phyloP scores from a whole-genome alignment of 2,329 filamentous ascomycete species.

The Thelonectria rubi region DNA sequence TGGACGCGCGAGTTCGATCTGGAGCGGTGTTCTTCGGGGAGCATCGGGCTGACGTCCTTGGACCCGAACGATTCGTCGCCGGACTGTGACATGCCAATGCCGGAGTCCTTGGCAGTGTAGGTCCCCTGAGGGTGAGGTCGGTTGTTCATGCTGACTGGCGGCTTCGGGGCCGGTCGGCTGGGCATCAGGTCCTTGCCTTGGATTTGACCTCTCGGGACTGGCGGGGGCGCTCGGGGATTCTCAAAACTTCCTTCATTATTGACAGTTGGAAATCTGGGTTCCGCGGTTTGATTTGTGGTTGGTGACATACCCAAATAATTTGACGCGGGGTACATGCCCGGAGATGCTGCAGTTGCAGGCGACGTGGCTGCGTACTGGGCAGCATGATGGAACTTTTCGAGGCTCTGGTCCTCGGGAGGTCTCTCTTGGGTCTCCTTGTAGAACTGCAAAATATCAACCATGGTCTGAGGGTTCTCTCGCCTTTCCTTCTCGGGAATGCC shows the following conservation, averaged over 20 bases:
- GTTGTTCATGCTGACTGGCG: slow-evolving; percentile 72
- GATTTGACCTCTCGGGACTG: slow-evolving; percentile 71
- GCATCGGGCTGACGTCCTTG: slow-evolving; percentile 67
- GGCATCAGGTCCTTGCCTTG: slow-evolving; percentile 71
- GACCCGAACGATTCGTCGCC: slow-evolving; percentile 64
- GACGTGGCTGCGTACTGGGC: slow-evolving; percentile 58
- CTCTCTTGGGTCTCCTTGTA: slow-evolving; percentile 93
- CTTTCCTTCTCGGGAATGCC: slow-evolving; percentile 97
- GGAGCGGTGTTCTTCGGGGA: slow-evolving; percentile 73
- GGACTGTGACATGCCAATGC: slow-evolving; percentile 67
- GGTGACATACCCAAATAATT: slow-evolving; percentile 67
- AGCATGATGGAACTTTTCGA: slow-evolving; percentile 96
- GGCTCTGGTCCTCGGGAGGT: slow-evolving; percentile 83
- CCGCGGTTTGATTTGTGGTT: slow-evolving; percentile 80
- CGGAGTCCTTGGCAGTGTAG: slow-evolving; percentile 68
- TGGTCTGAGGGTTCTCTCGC: slow-evolving; percentile 93
- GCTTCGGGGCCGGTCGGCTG: slow-evolving; percentile 84
- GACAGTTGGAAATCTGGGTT: slow-evolving; percentile 83
- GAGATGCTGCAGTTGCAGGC: slow-evolving; percentile 57
- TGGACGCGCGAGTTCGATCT: slow-evolving; percentile 73
- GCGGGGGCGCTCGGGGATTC: slow-evolving; percentile 92
- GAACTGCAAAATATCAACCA: slow-evolving; percentile 94
- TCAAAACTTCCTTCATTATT: slow-evolving; percentile 96
- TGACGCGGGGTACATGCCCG: slow-evolving; percentile 60
- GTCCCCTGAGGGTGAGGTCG: slow-evolving; percentile 61